Evolutionary conservation across 148 eudicot species (phyloP).

Genomic region (Salicornia ramosissima): DNA sequence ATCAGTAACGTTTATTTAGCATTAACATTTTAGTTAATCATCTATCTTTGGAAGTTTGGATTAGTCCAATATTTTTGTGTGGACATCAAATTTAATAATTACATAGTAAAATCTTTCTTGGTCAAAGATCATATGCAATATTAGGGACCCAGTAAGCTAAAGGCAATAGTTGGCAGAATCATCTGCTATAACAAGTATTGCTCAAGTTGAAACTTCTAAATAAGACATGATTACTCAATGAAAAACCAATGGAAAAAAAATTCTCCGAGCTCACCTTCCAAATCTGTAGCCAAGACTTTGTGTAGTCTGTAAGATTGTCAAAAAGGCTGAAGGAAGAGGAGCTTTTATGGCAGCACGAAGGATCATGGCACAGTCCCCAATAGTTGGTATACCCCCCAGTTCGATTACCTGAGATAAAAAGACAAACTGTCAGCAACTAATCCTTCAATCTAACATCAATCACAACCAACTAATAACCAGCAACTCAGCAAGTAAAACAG

Average conservation of each 20-base stretch:
- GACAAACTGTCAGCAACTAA: background rate
- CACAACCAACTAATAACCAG: background rate
- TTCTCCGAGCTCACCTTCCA: slow-evolving; percentile 57
- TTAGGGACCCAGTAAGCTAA: background rate
- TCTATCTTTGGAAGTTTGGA: background rate
- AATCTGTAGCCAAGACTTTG: slow-evolving; percentile 78
- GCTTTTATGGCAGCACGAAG: slow-evolving; percentile 91
- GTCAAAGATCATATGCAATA: background rate
- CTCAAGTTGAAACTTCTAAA: background rate
- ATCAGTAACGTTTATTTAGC: background rate
- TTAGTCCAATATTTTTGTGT: background rate
- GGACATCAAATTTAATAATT: background rate
- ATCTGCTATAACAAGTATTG: background rate
- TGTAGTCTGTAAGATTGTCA: slow-evolving; percentile 73
- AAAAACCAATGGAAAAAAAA: slow-evolving; percentile 11
- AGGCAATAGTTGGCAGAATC: background rate
- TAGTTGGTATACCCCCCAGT: slow-evolving; percentile 88
- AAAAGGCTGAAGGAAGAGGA: slow-evolving; percentile 85
- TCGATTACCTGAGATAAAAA: slow-evolving; percentile 71
- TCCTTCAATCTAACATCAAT: background rate
- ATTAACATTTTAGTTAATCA: background rate
- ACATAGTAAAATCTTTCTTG: background rate
- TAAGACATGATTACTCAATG: background rate
- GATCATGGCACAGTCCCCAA: slow-evolving; percentile 96
- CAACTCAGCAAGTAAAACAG: background rate